Conservation (phyloP, 2,329 filamentous ascomycete species). For the Paecilomyces formosus region DNA sequence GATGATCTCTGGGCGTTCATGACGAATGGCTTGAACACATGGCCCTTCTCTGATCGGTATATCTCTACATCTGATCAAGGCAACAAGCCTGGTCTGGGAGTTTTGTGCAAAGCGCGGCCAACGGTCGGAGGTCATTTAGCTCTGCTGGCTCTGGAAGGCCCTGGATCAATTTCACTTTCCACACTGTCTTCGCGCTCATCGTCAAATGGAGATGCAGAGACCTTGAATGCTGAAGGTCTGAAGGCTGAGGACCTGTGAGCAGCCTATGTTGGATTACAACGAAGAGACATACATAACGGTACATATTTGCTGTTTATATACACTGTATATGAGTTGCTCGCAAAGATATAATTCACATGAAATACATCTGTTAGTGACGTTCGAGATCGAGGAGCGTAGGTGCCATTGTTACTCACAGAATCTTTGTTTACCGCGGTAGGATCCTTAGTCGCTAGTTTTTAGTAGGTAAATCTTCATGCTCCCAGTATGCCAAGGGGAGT, state of each 20-base stretch:
- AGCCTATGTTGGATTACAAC: background rate
- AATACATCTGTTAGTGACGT: background rate
- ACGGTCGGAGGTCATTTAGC: slow-evolving; percentile 39
- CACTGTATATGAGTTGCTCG: background rate
- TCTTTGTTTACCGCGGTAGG: too few species aligned
- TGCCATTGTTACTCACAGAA: background rate
- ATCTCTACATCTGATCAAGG: slow-evolving; percentile 25
- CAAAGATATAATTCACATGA: background rate
- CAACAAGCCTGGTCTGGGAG: slow-evolving; percentile 20
- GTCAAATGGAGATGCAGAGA: background rate
- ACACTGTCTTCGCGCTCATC: background rate
- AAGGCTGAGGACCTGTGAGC: background rate
- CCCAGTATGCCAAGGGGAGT: too few species aligned
- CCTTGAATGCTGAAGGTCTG: background rate
- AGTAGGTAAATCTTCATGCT: too few species aligned
- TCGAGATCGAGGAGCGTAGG: background rate
- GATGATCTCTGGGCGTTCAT: slow-evolving; percentile 36
- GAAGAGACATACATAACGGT: background rate
- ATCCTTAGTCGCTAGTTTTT: too few species aligned
- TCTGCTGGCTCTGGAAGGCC: slow-evolving; percentile 29
- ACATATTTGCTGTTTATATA: background rate
- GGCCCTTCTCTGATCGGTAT: slow-evolving; percentile 39
- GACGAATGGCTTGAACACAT: slow-evolving; percentile 35
- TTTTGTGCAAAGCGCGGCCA: slow-evolving; percentile 32
- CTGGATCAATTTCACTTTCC: background rate